Evolutionary conservation across 441 rosid genomes (phyloP), one percentile per base, ranked within the genome.

Genomic region (Adansonia rubrostipa): DNA sequence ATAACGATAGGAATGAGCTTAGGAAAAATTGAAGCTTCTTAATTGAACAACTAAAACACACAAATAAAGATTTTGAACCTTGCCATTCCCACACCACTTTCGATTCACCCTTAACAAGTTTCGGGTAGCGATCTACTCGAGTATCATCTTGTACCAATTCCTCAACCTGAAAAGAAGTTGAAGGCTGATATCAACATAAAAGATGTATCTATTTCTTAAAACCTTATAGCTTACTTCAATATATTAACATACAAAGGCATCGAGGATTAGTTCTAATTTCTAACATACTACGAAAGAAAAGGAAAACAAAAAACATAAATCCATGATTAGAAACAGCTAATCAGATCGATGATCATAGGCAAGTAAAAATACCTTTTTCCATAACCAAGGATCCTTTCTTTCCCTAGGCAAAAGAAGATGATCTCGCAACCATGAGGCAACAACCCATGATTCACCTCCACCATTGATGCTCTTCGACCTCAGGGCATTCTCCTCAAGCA

Each of bases 41-140:
- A 53, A 76, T 50, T 40, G 76, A n/a, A 36, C 64, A 20, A 79
- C 4, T 40, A n/a, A 36, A 66, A 68, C 78, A 36, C 10, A 71
- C 7, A 8, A 47, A 71, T 56, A 64, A 56, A 44, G 53, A 63
- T 56, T 13, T 56, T 67, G 57, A 85, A 95, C 99, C 98, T 90
- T 95, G 98, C 99, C 98, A 95, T 83, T 95, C 98, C 98, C 96
- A 95, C 62, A 95, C 98, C 73, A 91, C 98, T 83, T 87, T 95
- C 61, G 95, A 90, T 83, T 95, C 99, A 71, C 99, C 98, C 86
- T 89, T 95, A 74, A 95, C 86, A 48, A 95, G 74, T 86, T 91
- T 92, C 8, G 95, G 96, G 78, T 91, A 92, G 53, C 77, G 90
- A 84, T 95, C 97, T 71, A 93, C 87, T 78, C 97, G 93, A 73